Base-by-base conservation (phyloP, 805 yeast genomes). In the Candida chauliodis region DNA sequence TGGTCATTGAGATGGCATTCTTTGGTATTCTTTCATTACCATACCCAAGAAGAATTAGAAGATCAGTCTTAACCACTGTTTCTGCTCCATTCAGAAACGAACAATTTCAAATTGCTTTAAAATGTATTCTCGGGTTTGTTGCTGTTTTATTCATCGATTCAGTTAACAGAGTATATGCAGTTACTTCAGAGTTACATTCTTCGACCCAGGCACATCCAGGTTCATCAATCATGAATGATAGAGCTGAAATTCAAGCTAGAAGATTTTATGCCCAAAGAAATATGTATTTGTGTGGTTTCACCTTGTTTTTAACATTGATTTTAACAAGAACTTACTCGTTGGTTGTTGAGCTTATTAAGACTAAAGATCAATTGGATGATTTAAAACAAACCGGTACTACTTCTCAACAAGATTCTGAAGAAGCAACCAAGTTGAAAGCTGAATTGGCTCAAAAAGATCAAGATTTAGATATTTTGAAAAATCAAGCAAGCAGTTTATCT, bases 261-360 rank as follows among this genome's bases (percentile, higher is more conserved):
- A 77, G 89, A 55, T 93, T 93, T 63, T 90, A 90, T 56, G 88
- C 97, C 15, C 99, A 93, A 68, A 80, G 99, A 68, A 93, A 93
- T 71, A 79, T 89, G 82, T 93, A 93, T 53, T 73, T 93, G 36
- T 88, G 96, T 50, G 99, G 99, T 1, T 88, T 90, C 64, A 89
- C 98, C 2, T 75, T 93, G 59, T 93, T 93, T 59, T 70, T 93
- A 53, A 85, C 96, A 2, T 71, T 90, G 55, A 83, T 88, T 37
- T 79, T 90, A 49, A 80, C 83, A 54, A 77, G 97, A 65, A 88
- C 96, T 2, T 88, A 85, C 59, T 70, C 78, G 3, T 71, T 89
- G 48, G 95, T 87, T 21, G 81, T 80, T 34, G 93, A 84, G 53
- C 69, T 88, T 59, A 61, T 84, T 36, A 65, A 66, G 42, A 74